Conservation (phyloP, 2,329 filamentous ascomycete genomes). For the Bipolaris victoriae region DNA sequence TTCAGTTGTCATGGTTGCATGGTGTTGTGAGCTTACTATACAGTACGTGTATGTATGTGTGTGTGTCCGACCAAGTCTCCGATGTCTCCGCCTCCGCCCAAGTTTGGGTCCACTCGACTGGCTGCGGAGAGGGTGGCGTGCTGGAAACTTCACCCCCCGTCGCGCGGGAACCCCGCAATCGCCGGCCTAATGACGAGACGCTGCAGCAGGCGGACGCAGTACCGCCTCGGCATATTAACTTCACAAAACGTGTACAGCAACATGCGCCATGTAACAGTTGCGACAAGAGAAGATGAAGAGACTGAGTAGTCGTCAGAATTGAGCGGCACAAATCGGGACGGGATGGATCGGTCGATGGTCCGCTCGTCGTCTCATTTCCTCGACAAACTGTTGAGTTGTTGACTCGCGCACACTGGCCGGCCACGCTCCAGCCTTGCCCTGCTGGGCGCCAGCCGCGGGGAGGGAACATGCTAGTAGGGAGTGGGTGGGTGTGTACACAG, state of each 20-base stretch:
- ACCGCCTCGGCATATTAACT: slow-evolving; percentile 13
- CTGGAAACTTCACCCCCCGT: slow-evolving; percentile 16
- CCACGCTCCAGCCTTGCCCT: slow-evolving; percentile 19
- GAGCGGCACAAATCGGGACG: slow-evolving; percentile 15
- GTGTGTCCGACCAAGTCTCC: slow-evolving; percentile 10
- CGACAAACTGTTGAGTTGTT: slow-evolving; percentile 36
- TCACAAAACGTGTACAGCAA: too few relatives aligned
- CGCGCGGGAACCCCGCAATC: slow-evolving; percentile 27
- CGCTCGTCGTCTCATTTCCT: slow-evolving; percentile 32
- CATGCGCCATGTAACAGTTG: neutral
- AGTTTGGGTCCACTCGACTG: slow-evolving; percentile 12
- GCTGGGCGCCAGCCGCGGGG: slow-evolving; percentile 6
- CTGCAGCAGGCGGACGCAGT: slow-evolving; percentile 19
- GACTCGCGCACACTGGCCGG: slow-evolving; percentile 25
- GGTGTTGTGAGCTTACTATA: neutral
- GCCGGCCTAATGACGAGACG: slow-evolving; percentile 24
- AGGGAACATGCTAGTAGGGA: neutral
- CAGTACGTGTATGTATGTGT: neutral
- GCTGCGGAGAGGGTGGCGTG: slow-evolving; percentile 19
- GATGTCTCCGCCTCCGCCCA: slow-evolving; percentile 20
- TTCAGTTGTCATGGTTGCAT: neutral
- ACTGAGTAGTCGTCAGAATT: slow-evolving; percentile 3
- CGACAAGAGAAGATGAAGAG: neutral
- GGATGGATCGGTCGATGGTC: slow-evolving; percentile 16
- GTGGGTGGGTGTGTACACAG: neutral